Conservation (phyloP, 208 protist species). For the Leishmania mexicana region DNA sequence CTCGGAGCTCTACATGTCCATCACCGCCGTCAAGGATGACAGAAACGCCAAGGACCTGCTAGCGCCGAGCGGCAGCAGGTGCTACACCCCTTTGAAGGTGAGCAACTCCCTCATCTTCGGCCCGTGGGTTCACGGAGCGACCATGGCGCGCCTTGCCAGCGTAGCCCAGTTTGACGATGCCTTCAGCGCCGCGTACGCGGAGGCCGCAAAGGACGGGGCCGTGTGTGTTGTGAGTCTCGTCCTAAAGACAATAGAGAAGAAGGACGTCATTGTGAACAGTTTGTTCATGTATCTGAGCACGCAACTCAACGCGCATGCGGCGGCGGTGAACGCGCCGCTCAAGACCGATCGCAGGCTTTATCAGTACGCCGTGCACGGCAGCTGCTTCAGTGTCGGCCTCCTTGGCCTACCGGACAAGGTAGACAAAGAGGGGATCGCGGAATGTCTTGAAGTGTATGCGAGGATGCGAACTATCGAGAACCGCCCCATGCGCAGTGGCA, state of each 20-base stretch:
- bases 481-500: constrained; percentile 42
- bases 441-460: constrained; percentile 20
- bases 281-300: constrained; percentile 43
- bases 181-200: constrained; percentile 24
- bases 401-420: constrained; percentile 33
- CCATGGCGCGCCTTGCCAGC: constrained; percentile 29
- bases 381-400: constrained; percentile 45
- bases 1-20: constrained; percentile 42
- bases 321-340: constrained; percentile 18
- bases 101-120: constrained; percentile 65
- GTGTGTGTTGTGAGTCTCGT: constrained; percentile 38
- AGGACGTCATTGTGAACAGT: constrained; percentile 53
- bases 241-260: constrained; percentile 30
- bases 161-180: constrained; percentile 21
- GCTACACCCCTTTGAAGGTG: constrained; percentile 25
- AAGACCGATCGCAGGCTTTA: constrained; percentile 38
- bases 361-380: constrained; percentile 51
- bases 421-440: constrained; percentile 19
- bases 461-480: constrained; percentile 36
- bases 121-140: constrained; percentile 36
- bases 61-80: not conserved
- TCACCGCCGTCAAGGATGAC: constrained; percentile 30
- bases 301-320: constrained; percentile 23
- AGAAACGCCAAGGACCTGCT: constrained; percentile 38
- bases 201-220: constrained; percentile 31